Conservation (phyloP, 345 rosid species). For the Eucalyptus cloeziana region DNA sequence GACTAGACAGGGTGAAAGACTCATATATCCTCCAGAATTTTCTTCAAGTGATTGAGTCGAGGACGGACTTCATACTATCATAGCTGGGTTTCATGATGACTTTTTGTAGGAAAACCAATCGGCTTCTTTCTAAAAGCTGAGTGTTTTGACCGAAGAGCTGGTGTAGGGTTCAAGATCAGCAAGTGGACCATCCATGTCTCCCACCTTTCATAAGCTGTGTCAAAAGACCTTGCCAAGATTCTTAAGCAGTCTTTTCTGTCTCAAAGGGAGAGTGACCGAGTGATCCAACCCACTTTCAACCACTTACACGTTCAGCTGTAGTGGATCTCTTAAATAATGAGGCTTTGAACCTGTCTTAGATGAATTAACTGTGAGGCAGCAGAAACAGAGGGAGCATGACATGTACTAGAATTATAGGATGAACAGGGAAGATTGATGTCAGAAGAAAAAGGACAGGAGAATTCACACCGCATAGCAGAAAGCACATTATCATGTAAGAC, state of each 20-base stretch:
- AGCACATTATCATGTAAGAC: background rate
- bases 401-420: background rate
- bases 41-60: background rate
- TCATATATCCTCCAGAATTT: background rate
- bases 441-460: background rate
- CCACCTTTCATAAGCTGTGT: constrained; percentile 22
- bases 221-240: constrained; percentile 12
- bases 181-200: constrained; percentile 36
- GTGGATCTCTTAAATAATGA: constrained; percentile 10
- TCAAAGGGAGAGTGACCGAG: constrained; percentile 4
- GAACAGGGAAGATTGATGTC: background rate
- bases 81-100: background rate
- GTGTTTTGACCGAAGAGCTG: background rate
- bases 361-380: constrained; percentile 1
- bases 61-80: background rate
- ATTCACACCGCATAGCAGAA: background rate
- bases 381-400: background rate
- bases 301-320: constrained; percentile 3
- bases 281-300: constrained; percentile 9
- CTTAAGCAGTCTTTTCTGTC: constrained; percentile 20
- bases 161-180: constrained; percentile 31
- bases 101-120: background rate
- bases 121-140: background rate
- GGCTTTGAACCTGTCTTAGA: background rate
- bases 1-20: background rate